phyloP scores from a whole-genome alignment of 345 rosid species.

The Erodium maritimum region DNA sequence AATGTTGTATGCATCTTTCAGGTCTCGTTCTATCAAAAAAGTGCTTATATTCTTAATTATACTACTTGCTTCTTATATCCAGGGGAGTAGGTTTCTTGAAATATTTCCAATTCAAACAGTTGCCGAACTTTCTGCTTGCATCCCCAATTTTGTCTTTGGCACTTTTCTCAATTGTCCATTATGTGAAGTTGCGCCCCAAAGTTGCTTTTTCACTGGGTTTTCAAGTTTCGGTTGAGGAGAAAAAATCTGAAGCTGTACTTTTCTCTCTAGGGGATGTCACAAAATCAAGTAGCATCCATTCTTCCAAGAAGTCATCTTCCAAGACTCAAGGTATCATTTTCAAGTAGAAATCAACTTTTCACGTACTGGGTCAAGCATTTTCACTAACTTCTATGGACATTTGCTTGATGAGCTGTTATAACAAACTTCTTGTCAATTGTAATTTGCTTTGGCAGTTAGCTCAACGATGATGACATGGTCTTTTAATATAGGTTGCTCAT shows the following conservation, averaged over 20 bases:
- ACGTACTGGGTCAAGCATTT: too few relatives aligned
- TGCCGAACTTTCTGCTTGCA: constrained; percentile 94
- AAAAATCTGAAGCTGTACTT: constrained; percentile 17
- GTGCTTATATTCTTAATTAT: constrained; percentile 2
- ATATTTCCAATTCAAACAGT: constrained; percentile 70
- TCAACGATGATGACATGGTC: too few relatives aligned
- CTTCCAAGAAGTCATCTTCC: constrained; percentile 13
- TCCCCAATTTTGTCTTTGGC: constrained; percentile 73
- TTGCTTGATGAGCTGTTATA: too few relatives aligned
- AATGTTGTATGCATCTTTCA: too few relatives aligned
- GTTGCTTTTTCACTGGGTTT: constrained; percentile 56
- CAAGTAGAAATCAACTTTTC: constrained; percentile 4
- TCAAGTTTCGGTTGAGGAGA: constrained; percentile 32
- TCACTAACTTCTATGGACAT: too few relatives aligned
- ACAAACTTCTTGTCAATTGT: too few relatives aligned
- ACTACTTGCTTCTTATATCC: constrained; percentile 7
- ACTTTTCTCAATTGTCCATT: constrained; percentile 48
- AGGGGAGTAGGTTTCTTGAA: constrained; percentile 93
- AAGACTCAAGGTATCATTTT: constrained; percentile 20
- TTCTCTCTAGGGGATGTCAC: constrained; percentile 16
- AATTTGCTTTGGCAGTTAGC: too few relatives aligned
- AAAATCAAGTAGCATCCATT: constrained; percentile 7
- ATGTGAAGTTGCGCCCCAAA: constrained; percentile 37
- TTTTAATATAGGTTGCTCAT: too few relatives aligned
- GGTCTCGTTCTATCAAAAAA: background rate